Conservation (phyloP, 2,329 filamentous ascomycete species). For the Pezicula carpinea region DNA sequence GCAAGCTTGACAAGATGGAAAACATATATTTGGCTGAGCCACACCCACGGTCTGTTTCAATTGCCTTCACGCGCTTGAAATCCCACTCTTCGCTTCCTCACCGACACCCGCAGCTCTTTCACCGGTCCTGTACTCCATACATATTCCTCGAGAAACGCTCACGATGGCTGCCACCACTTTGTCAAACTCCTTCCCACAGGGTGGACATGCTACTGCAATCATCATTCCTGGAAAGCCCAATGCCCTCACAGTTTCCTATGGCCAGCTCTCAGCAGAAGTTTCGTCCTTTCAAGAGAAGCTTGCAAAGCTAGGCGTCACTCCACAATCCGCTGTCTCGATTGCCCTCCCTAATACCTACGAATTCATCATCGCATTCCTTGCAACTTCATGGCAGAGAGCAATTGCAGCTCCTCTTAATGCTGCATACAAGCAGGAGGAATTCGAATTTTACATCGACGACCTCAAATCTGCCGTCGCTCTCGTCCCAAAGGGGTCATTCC, state of each 20-base stretch:
- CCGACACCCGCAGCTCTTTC: too few relatives aligned
- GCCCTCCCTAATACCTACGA: constrained; percentile 81
- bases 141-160: not conserved
- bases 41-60: too few relatives aligned
- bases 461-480: constrained; percentile 74
- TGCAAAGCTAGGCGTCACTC: constrained; percentile 66
- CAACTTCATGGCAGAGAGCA: constrained; percentile 77
- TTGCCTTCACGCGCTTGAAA: not conserved
- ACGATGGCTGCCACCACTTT: constrained; percentile 41
- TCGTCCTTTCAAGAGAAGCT: constrained; percentile 72
- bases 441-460: constrained; percentile 89
- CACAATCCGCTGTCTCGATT: constrained; percentile 72
- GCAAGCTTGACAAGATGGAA: too few relatives aligned
- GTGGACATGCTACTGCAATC: constrained; percentile 54
- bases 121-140: too few relatives aligned
- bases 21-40: not conserved
- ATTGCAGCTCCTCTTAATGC: constrained; percentile 85
- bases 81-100: too few relatives aligned
- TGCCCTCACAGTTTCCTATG: constrained; percentile 65
- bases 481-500: constrained; percentile 67
- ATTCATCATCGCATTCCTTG: constrained; percentile 83
- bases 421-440: constrained; percentile 84
- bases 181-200: constrained; percentile 49
- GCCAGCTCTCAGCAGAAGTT: constrained; percentile 61
- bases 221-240: constrained; percentile 65